Base-by-base conservation (phyloP, 768 basidiomycete genomes). In the Amanita phalloides region DNA sequence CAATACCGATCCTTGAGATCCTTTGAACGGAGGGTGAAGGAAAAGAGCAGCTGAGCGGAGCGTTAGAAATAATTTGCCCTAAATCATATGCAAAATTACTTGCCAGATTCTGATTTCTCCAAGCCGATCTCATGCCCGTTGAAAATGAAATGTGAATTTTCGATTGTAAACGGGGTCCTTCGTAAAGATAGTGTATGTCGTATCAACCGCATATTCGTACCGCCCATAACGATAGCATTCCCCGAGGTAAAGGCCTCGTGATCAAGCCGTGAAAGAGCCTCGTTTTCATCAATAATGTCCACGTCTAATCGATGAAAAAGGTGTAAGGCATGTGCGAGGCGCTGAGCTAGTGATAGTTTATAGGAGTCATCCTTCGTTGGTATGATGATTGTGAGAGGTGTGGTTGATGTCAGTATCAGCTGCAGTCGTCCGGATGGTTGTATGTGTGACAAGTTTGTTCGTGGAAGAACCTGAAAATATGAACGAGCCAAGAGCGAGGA, bases 291-390 rank as follows among this genome's bases (percentile, higher is more conserved):
- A 46, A 81, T 57, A 41, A 94, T 79, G 45, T 79, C 74, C 0
- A 78, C 63, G 55, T 91, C 89, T 20, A 93, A 62, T 53, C 77
- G 73, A 60, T 89, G 84, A 64, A 84, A 90, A 0, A 78, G 59
- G 30, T 78, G 66, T 14, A 92, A 67, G 54, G 80, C 76, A 60
- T 90, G 79, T 2, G 84, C 80, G 21, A 93, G 66, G 10, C 90
- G 73, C 9, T 74, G 61, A 2, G 86, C 90, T 2, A 81, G 64
- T 0, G 77, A 78, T 7, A 77, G 59, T 28, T 74, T 72, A n/a
- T 61, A 59, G 1, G 61, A 59, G 4, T 54, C 21, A 13, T 55
- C 58, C 54, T 8, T 72, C 63, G 7, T 77, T 72, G 20, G 50
- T 23, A 83, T 64, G 46, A 92, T 71, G 33, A 93, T 66, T 2